Evolutionary conservation across 208 protist species (phyloP).

Genomic region (Trypanosoma theileri): DNA sequence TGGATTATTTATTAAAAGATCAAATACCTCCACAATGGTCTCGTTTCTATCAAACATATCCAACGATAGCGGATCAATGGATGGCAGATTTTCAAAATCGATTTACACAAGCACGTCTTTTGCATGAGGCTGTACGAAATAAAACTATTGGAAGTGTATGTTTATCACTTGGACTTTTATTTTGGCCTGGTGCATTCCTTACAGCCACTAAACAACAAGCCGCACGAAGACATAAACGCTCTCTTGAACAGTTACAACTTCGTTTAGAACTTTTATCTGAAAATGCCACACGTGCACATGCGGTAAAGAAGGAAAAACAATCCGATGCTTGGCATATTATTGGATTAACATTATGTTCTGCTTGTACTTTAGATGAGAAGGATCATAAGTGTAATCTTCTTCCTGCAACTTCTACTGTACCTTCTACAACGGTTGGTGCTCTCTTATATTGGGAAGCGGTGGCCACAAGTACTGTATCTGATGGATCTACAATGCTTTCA

Average conservation of each 20-base stretch:
- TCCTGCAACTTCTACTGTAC: conserved; percentile 21
- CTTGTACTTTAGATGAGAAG: conserved; percentile 35
- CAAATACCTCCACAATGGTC: conserved; percentile 87
- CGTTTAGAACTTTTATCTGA: conserved; percentile 48
- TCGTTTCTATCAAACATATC: conserved; percentile 34
- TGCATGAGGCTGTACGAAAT: conserved; percentile 41
- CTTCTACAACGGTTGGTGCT: conserved; percentile 39
- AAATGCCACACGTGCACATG: conserved; percentile 9
- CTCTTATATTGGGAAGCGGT: conserved; percentile 41
- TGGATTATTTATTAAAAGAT: conserved; percentile 79
- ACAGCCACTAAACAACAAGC: conserved; percentile 97
- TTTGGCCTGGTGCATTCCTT: conserved; percentile 95
- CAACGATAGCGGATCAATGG: conserved; percentile 54
- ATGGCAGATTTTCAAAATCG: conserved; percentile 62
- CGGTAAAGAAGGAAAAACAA: neutral
- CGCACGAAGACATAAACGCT: conserved; percentile 76
- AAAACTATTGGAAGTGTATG: conserved; percentile 29
- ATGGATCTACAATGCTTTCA: neutral
- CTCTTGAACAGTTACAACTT: conserved; percentile 93
- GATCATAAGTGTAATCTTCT: conserved; percentile 44
- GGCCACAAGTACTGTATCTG: no score
- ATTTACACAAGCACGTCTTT: conserved; percentile 50
- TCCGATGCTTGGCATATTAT: conserved; percentile 22
- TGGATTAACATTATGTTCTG: conserved; percentile 59
- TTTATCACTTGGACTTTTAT: conserved; percentile 94